Percentiles rank a stretch among this genome's conserved stretches.
Evolutionary conservation across 192 early-diverging fungal genomes (phyloP).

Genomic region (Gamsiella multidivaricata): DNA sequence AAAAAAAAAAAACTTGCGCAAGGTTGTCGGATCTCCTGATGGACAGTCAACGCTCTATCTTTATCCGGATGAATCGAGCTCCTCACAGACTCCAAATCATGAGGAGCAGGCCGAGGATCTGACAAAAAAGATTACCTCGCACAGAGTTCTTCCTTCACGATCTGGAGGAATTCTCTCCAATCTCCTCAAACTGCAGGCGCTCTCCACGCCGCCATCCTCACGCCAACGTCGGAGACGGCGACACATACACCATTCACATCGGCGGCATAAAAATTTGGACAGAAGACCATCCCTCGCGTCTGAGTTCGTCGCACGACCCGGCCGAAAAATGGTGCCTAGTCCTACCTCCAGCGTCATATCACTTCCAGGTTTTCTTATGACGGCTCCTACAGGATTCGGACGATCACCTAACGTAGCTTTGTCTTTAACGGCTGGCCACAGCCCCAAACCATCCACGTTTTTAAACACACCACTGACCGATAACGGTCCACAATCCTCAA

Average conservation of each 20-base stretch:
- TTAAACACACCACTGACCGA: conserved; percentile 1
- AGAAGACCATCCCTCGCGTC: conserved; percentile 10
- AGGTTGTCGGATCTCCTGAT: no score
- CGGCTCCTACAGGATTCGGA: conserved; percentile 21
- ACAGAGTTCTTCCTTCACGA: not conserved
- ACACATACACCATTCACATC: not conserved
- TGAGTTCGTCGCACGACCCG: not conserved
- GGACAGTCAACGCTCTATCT: not conserved
- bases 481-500: not conserved
- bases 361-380: conserved; percentile 28
- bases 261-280: not conserved
- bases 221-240: conserved; percentile 6
- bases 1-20: not conserved
- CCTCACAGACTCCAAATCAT: not conserved
- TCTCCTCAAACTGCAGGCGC: conserved; percentile 33
- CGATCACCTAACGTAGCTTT: conserved; percentile 1
- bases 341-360: conserved; percentile 21
- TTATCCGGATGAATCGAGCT: not conserved
- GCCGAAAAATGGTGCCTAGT: conserved; percentile 10
- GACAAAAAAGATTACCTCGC: conserved; percentile 5
- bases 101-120: conserved; percentile 1
- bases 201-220: conserved; percentile 20
- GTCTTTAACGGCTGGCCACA: not conserved
- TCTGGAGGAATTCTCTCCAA: conserved; percentile 50
- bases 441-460: not conserved